Evolutionary conservation across 305 asterid genomes (phyloP), one percentile per base, ranked within the genome.

Genomic region (Plantago coronopus): DNA sequence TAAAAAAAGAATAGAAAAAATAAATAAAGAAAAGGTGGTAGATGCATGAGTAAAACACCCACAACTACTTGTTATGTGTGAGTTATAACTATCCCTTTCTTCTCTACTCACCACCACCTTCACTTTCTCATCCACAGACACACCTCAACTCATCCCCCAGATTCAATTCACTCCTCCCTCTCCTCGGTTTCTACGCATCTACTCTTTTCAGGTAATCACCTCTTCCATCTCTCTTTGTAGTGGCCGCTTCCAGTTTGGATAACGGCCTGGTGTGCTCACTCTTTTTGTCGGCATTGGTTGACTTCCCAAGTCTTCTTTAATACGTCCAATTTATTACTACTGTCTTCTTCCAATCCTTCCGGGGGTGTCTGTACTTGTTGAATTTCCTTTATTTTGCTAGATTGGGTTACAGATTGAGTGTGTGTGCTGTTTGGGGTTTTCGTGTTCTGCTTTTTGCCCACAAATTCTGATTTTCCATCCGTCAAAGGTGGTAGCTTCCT

Each of bases 21-120:
- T 5, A 54, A 29, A 69, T 73, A 80, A 74, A 80, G 68, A 78
- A 81, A 81, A 84, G 86, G 81, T 81, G 81, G 84, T 83, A 72
- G 93, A 79, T 84, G 93, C 88, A 84, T 84, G 93, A 84, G 78
- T 77, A 54, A 57, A 79, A 71, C 85, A 76, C 76, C 74, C 74
- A 74, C 83, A 56, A 66, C 76, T 70, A 55, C 68, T n/a, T 21
- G 54, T 61, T 49, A 4, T 38, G 70, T 13, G 19, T 63, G n/a
- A 25, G 22, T 22, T 57, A 50, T 20, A 21, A 54, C 61, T 22
- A 57, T 56, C 34, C 63, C 53, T 68, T 61, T 51, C 70, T 58
- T 34, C 55, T 50, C 45, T 48, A 34, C 68, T 38, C 70, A 62
- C 75, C 74, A 69, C 61, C 69, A 47, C 29, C 15, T 17, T 65